Conservation (phyloP, 176 grass and related monocot genomes). For the Carex kokanica region DNA sequence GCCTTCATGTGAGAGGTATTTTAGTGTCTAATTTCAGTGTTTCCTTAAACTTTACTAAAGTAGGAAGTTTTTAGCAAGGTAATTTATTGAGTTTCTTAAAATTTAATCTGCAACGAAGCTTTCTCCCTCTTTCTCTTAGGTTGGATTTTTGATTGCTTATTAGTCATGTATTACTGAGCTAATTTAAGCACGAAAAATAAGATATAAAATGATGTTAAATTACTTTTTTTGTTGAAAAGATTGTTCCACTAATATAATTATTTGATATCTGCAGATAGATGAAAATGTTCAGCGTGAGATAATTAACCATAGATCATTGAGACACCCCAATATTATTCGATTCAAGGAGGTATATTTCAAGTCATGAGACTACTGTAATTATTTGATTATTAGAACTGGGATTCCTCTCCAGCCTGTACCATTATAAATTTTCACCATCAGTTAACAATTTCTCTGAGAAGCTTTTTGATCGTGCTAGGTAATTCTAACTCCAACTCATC, state of each 20-base stretch:
- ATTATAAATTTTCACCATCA: conserved; percentile 6
- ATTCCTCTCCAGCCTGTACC: background rate
- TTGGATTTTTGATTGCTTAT: conserved; percentile 1
- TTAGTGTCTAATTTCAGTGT: conserved; percentile 5
- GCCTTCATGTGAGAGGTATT: background rate
- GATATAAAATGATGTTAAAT: background rate
- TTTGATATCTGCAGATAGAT: conserved; percentile 77
- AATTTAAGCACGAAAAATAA: conserved; percentile 6
- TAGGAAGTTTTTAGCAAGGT: background rate
- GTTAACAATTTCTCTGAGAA: background rate
- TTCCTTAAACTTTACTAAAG: background rate
- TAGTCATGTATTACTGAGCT: background rate
- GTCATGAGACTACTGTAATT: background rate
- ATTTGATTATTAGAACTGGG: background rate
- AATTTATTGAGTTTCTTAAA: background rate
- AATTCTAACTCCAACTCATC: conserved; percentile 98
- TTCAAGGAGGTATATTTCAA: conserved; percentile 83
- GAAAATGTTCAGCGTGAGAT: conserved; percentile 98
- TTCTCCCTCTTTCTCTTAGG: background rate
- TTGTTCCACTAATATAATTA: conserved; percentile 17
- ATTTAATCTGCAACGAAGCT: conserved; percentile 1
- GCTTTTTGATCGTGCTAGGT: conserved; percentile 39
- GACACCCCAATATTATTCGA: conserved; percentile 96
- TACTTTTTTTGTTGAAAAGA: background rate
- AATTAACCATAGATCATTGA: conserved; percentile 98